These are phyloP conservation scores for Annona cherimola DNA, from an alignment of 164 flowering plant species.

Conservation along the genomic window DNA sequence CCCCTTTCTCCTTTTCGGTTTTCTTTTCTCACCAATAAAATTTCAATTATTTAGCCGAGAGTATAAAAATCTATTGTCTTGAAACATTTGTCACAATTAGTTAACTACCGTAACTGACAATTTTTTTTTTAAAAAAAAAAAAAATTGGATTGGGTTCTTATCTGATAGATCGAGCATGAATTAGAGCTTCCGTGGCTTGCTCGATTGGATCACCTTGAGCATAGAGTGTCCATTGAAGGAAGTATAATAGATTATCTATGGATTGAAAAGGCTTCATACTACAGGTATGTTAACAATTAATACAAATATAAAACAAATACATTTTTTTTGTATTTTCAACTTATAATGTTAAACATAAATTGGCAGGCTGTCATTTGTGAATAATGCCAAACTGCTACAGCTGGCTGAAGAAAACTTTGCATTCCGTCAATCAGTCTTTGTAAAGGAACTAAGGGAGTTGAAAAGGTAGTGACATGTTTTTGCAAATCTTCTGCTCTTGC, in stretches of 20 bases:
- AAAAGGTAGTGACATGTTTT: background rate
- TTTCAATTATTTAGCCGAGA: background rate
- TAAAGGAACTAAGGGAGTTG: conserved; percentile 1
- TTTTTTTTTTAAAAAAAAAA: background rate
- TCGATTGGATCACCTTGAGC: conserved; percentile 10
- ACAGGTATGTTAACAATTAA: background rate
- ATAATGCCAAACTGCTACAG: background rate
- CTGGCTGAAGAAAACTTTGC: conserved; percentile 3
- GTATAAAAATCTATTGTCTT: background rate
- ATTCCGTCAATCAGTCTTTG: conserved; percentile 1
- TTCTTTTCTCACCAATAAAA: background rate
- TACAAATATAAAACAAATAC: background rate
- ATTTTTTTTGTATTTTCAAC: background rate
- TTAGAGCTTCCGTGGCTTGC: conserved; percentile 13
- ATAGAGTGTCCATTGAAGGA: conserved; percentile 4
- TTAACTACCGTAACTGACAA: background rate
- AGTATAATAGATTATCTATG: background rate
- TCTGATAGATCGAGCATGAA: conserved; percentile 12
- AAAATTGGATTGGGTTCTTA: background rate
- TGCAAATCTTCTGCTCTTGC: background rate
- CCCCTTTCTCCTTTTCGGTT: background rate
- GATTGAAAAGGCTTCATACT: conserved; percentile 6
- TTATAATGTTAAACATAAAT: background rate
- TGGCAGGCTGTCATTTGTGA: background rate
- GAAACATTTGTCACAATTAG: background rate